Evolutionary conservation across 2,329 filamentous ascomycete genomes (phyloP).

Genomic region (Verticillium albo-atrum): DNA sequence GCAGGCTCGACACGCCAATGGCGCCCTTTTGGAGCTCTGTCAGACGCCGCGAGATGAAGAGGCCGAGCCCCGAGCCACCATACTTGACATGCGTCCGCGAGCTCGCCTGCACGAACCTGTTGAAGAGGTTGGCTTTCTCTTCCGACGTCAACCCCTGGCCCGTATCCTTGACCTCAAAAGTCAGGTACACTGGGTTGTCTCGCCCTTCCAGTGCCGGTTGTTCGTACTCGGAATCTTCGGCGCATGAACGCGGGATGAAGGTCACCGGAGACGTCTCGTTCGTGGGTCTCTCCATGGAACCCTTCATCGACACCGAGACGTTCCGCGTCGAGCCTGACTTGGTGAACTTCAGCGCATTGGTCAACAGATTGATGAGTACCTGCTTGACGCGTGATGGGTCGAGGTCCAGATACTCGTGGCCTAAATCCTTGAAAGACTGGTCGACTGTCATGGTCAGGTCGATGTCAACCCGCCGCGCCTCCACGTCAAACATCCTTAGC

Average conservation of each 20-base stretch:
- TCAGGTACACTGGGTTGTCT: constrained; percentile 55
- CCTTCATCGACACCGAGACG: constrained; percentile 44
- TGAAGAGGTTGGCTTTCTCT: constrained; percentile 71
- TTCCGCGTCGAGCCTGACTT: constrained; percentile 55
- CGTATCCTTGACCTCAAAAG: constrained; percentile 73
- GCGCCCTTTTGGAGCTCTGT: constrained; percentile 77
- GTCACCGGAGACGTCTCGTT: constrained; percentile 44
- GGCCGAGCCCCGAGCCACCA: constrained; percentile 71
- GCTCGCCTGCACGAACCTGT: constrained; percentile 74
- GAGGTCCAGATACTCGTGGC: constrained; percentile 61
- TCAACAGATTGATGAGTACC: constrained; percentile 74
- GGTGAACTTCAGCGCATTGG: constrained; percentile 81
- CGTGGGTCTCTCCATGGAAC: constrained; percentile 32
- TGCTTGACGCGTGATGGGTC: constrained; percentile 74
- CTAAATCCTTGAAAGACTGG: constrained; percentile 51
- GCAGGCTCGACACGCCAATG: constrained; percentile 67
- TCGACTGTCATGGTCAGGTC: constrained; percentile 61
- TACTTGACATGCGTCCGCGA: constrained; percentile 74
- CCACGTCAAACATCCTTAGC: constrained; percentile 74
- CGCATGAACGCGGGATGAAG: constrained; percentile 55
- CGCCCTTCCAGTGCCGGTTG: constrained; percentile 24
- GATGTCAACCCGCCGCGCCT: constrained; percentile 66
- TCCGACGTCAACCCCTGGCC: constrained; percentile 67
- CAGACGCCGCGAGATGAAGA: constrained; percentile 76
- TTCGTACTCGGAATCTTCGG: constrained; percentile 33